A percentile compares a stretch with the other conserved stretches of the same genome.
Conservation (phyloP, 1,284 basidiomycete genomes). For the Puccinia hordei region DNA sequence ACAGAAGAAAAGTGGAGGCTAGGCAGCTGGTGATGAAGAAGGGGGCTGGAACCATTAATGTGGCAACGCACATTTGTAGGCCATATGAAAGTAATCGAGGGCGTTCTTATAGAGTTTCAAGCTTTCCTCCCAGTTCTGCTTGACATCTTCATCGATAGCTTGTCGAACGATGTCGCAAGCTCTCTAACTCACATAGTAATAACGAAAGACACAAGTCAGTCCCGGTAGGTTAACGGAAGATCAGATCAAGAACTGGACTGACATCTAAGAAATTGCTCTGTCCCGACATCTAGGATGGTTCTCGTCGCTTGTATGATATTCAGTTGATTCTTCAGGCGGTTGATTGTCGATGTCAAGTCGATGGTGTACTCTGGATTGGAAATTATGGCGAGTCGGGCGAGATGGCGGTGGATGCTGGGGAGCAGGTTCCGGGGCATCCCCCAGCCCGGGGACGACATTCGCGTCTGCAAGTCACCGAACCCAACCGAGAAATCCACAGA, state of each 20-base stretch:
- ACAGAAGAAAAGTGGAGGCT: neutral
- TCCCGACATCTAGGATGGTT: slow-evolving; percentile 18
- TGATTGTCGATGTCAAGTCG: no score
- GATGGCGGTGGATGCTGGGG: no score
- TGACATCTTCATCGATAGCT: slow-evolving; percentile 91
- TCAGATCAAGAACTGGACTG: slow-evolving; percentile 52
- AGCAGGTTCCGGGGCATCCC: no score
- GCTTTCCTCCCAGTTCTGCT: slow-evolving; percentile 73
- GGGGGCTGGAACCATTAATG: slow-evolving; percentile 54
- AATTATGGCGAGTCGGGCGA: no score
- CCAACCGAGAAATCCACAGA: no score
- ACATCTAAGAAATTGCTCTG: slow-evolving; percentile 65
- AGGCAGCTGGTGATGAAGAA: neutral
- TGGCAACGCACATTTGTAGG: slow-evolving; percentile 68
- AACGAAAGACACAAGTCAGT: neutral
- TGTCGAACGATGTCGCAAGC: slow-evolving; percentile 89
- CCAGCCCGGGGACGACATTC: no score
- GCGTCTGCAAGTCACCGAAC: no score
- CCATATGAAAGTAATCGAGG: slow-evolving; percentile 97
- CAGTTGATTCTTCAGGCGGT: neutral
- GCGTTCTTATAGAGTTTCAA: slow-evolving; percentile 74
- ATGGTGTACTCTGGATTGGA: no score
- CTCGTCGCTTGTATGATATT: neutral
- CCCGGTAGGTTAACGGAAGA: neutral
- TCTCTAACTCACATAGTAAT: slow-evolving; percentile 65